These are phyloP conservation scores for Phycomyces blakesleeanus DNA, from an alignment of 192 early-diverging fungal species.

Conservation along the genomic window DNA sequence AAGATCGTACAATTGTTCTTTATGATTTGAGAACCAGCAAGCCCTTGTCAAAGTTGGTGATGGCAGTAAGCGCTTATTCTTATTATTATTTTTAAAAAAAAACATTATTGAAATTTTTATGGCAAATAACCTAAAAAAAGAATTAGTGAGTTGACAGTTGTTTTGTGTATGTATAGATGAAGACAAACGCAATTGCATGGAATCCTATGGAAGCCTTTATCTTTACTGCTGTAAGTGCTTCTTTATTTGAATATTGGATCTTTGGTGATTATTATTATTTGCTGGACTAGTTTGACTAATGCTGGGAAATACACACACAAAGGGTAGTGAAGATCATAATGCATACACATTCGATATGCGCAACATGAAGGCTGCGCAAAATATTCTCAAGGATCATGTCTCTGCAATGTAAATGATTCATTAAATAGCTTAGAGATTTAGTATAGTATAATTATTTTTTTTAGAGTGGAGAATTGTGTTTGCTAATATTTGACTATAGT, in stretches of 20 bases:
- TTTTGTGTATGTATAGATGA: constrained; percentile 50
- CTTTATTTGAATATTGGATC: background rate
- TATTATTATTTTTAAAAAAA: too few species aligned
- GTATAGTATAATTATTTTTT: too few species aligned
- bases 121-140: too few species aligned
- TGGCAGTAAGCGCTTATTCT: constrained; percentile 46
- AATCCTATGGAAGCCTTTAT: constrained; percentile 99
- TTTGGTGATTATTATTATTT: too few species aligned
- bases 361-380: constrained; percentile 79
- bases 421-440: too few species aligned
- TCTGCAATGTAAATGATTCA: constrained; percentile 93
- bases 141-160: background rate
- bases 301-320: too few species aligned
- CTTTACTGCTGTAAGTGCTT: constrained; percentile 74
- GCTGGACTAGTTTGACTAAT: too few species aligned
- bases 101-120: too few species aligned
- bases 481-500: constrained; percentile 25
- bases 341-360: constrained; percentile 98
- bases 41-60: constrained; percentile 80
- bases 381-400: constrained; percentile 93
- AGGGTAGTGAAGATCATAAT: constrained; percentile 98
- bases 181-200: constrained; percentile 96
- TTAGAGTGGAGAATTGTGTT: background rate
- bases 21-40: constrained; percentile 91
- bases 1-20: constrained; percentile 89